Conservation (phyloP, 1,284 basidiomycete species). For the Chondrostereum purpureum region DNA sequence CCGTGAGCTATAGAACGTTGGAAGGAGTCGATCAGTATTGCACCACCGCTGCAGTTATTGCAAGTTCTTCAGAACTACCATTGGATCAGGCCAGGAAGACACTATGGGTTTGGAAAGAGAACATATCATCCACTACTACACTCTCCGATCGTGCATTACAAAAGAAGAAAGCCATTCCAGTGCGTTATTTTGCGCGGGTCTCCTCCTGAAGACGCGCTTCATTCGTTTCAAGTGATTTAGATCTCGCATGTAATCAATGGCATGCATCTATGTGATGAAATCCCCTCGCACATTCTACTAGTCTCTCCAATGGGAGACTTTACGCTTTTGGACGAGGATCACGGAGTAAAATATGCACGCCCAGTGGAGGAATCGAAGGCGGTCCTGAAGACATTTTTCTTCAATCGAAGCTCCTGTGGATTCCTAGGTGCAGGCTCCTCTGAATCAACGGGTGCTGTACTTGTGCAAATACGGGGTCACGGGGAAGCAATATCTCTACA, state of each 20-base stretch:
- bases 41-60: slow-evolving; percentile 51
- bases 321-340: slow-evolving; percentile 35
- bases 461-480: slow-evolving; percentile 22
- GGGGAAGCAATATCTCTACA: slow-evolving; percentile 16
- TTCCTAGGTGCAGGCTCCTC: slow-evolving; percentile 32
- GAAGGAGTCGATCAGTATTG: slow-evolving; percentile 33
- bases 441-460: slow-evolving; percentile 23
- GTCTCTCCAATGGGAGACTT: slow-evolving; percentile 41
- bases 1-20: slow-evolving; percentile 35
- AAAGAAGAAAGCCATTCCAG: slow-evolving; percentile 35
- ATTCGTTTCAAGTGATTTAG: slow-evolving; percentile 25
- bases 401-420: slow-evolving; percentile 32
- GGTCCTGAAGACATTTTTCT: slow-evolving; percentile 39
- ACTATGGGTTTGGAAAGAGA: slow-evolving; percentile 60
- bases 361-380: slow-evolving; percentile 21
- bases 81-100: slow-evolving; percentile 37
- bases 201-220: slow-evolving; percentile 4
- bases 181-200: slow-evolving; percentile 26
- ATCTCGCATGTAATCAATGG: slow-evolving; percentile 35
- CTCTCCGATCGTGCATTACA: slow-evolving; percentile 29
- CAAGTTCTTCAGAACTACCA: slow-evolving; percentile 38
- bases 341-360: slow-evolving; percentile 32
- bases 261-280: slow-evolving; percentile 38
- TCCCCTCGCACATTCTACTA: slow-evolving; percentile 35
- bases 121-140: slow-evolving; percentile 29